phyloP scores from a whole-genome alignment of 306 rosid genomes.

The Acacia melanoxylon region DNA sequence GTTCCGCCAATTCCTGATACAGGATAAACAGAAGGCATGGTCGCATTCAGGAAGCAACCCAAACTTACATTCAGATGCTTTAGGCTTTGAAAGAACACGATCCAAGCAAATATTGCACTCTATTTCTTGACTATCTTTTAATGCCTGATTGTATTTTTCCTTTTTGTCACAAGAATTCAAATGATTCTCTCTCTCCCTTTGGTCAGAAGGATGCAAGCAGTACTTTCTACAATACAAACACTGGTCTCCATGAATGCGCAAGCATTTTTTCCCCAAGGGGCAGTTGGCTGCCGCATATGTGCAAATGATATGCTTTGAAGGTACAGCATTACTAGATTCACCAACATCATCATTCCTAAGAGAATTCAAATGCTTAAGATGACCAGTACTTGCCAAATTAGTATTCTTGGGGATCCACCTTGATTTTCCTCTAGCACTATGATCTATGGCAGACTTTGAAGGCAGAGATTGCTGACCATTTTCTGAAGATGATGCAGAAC shows the following conservation, averaged over 20 bases:
- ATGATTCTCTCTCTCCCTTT: constrained; percentile 71
- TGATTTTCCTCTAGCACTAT: constrained; percentile 30
- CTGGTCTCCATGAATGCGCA: constrained; percentile 73
- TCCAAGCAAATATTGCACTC: constrained; percentile 97
- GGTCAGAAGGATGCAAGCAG: constrained; percentile 88
- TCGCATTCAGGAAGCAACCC: constrained; percentile 94
- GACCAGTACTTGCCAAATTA: constrained; percentile 46
- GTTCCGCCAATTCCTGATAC: constrained; percentile 95
- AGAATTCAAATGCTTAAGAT: constrained; percentile 30
- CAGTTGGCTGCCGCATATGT: constrained; percentile 78
- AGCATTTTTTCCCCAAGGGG: constrained; percentile 71
- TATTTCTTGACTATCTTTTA: constrained; percentile 79
- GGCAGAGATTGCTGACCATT: constrained; percentile 39
- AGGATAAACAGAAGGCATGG: constrained; percentile 93
- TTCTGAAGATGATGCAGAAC: constrained; percentile 32
- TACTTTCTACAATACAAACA: constrained; percentile 80
- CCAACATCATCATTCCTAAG: constrained; percentile 41
- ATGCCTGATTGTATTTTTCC: constrained; percentile 64
- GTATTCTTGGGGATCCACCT: constrained; percentile 49
- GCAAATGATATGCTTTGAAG: constrained; percentile 57
- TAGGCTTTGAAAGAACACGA: constrained; percentile 78
- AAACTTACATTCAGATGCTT: constrained; percentile 75
- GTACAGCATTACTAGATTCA: constrained; percentile 44
- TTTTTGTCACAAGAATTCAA: constrained; percentile 68
- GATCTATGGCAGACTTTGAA: constrained; percentile 39